phyloP scores from a whole-genome alignment of 768 basidiomycete genomes.

The Termitomyces sp. region DNA sequence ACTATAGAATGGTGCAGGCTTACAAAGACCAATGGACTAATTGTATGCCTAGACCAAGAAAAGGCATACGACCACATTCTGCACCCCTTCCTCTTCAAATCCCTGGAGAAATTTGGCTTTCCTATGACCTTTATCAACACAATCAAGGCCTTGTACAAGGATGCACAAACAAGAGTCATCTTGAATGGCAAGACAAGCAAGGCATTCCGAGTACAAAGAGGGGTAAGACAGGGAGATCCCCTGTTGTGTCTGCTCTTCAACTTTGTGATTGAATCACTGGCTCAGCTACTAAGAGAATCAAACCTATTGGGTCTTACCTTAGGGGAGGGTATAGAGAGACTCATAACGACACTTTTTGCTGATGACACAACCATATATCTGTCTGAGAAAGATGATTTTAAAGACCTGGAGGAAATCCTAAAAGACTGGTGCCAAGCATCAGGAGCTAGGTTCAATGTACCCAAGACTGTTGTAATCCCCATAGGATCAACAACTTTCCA shows the following conservation, averaged over 20 bases:
- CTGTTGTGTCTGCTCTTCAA: conserved; percentile 29
- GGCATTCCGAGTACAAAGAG: neutral
- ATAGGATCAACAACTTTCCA: conserved; percentile 20
- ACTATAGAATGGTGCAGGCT: neutral
- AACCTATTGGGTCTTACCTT: conserved; percentile 25
- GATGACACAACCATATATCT: too few species aligned
- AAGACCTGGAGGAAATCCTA: conserved; percentile 25
- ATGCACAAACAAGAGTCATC: too few species aligned
- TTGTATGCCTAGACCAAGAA: neutral
- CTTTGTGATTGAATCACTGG: too few species aligned
- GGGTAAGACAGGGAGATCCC: conserved; percentile 32
- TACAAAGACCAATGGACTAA: neutral
- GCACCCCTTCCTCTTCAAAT: conserved; percentile 6
- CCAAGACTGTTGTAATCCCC: conserved; percentile 38
- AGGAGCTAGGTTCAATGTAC: conserved; percentile 37
- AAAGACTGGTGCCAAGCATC: conserved; percentile 37
- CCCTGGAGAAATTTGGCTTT: conserved; percentile 7
- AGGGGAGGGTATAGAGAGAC: neutral
- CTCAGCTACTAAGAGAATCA: conserved; percentile 28
- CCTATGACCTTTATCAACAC: conserved; percentile 1
- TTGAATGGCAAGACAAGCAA: too few species aligned
- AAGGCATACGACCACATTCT: neutral
- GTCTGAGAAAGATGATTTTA: conserved; percentile 3
- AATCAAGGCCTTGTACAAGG: too few species aligned
- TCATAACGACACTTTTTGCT: too few species aligned